Base-by-base conservation (phyloP, 768 basidiomycete genomes). In the Mycena capillaripes region DNA sequence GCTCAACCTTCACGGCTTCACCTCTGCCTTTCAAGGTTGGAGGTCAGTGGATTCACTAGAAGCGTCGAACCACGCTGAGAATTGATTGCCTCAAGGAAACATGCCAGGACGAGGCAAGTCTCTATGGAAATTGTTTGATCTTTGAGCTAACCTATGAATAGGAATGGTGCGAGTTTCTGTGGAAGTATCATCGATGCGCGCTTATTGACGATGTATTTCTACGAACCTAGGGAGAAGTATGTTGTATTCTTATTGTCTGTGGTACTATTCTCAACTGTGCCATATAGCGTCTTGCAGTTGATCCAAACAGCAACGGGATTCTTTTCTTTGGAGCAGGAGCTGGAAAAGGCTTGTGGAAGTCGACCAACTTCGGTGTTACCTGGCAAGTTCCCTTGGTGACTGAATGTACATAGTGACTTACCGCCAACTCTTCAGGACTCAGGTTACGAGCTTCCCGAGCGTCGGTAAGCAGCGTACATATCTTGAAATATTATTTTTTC, bases 291-390 rank as follows among this genome's bases (percentile, higher is more conserved):
- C 66, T 72, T 52, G 71, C 30, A 0, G 62, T 93, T 46, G 91
- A 92, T 74, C 92, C 91, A 7, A 88, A 91, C 78, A 84, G 84
- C 72, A 91, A 91, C 78, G 85, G 84, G 32, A 86, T 92, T 62
- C 78, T 93, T 6, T 91, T 86, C 81, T 91, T 92, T 68, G 91
- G 91, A 69, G 90, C 91, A 8, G 84, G 89, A 38, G 88, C 88
- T 68, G 92, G 92, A 8, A 85, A 91, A 59, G 91, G 92, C 5
- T 82, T 92, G 19, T 92, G 88, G 88, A 92, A 91, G 77, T 91
- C 90, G 6, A 89, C 88, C 0, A 81, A 92, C 73, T 89, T 82
- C 66, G 92, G 90, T 6, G 81, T 75, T 1, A 88, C 88, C 1
- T 92, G 91, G 71, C 29, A 57, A 48, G 62, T 69, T 30, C 12